These are phyloP conservation scores for Plasmodium cynomolgi DNA, from an alignment of 169 alveolate genomes.

Conservation along the genomic window DNA sequence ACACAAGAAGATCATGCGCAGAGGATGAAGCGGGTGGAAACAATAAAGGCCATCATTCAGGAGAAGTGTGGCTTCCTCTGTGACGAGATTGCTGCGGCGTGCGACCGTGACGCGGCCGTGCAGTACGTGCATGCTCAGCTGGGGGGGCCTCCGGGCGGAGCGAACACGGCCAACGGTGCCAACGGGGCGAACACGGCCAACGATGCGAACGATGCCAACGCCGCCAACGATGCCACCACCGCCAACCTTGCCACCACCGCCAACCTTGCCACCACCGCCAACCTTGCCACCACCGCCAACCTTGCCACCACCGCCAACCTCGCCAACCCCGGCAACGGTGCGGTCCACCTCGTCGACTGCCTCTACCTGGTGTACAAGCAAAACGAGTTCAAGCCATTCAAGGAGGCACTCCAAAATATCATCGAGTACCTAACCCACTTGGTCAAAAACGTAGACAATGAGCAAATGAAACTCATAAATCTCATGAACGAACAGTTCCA, in stretches of 20 bases:
- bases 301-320: background rate
- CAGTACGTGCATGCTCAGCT: conserved; percentile 34
- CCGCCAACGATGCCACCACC: background rate
- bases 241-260: background rate
- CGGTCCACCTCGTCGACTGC: conserved; percentile 29
- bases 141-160: background rate
- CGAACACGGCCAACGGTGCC: background rate
- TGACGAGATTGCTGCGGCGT: conserved; percentile 40
- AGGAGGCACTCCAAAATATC: conserved; percentile 35
- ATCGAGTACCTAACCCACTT: conserved; percentile 44
- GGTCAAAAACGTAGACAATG: conserved; percentile 35
- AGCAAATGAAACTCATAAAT: conserved; percentile 49
- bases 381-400: conserved; percentile 40
- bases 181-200: background rate
- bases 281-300: background rate
- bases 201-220: no score
- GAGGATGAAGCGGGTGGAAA: conserved; percentile 24
- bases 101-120: conserved; percentile 29
- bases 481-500: conserved; percentile 55
- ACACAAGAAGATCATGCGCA: conserved; percentile 26
- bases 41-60: conserved; percentile 4
- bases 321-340: background rate
- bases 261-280: background rate
- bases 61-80: conserved; percentile 40
- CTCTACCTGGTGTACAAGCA: conserved; percentile 37